Conservation (phyloP, 352 stramenopile species). For the Phytophthora sansomeana region DNA sequence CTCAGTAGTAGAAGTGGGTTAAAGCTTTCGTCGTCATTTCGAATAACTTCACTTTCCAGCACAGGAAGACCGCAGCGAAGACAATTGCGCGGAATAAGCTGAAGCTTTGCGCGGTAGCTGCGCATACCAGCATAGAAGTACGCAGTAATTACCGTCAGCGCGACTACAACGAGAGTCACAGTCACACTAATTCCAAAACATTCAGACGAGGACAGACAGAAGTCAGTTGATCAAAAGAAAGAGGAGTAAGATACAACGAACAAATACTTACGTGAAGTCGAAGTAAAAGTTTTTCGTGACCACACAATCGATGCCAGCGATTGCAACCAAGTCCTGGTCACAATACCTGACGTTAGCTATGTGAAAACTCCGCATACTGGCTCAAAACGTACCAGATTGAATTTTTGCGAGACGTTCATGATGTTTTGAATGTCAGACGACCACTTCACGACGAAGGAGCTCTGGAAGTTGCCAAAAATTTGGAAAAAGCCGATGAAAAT, state of each 20-base stretch:
- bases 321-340: conserved; percentile 69
- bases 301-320: conserved; percentile 78
- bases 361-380: not conserved
- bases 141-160: conserved; percentile 55
- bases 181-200: conserved; percentile 46
- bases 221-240: not conserved
- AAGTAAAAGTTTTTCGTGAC: conserved; percentile 83
- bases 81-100: conserved; percentile 79
- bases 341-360: conserved; percentile 4
- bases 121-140: conserved; percentile 76
- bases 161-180: conserved; percentile 55
- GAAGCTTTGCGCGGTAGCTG: conserved; percentile 67
- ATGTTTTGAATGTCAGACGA: conserved; percentile 58
- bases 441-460: conserved; percentile 76
- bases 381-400: conserved; percentile 62
- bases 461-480: conserved; percentile 83
- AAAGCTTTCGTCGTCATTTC: conserved; percentile 64
- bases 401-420: conserved; percentile 74
- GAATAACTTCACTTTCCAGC: conserved; percentile 55
- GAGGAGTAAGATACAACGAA: not conserved
- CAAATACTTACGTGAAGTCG: conserved; percentile 67
- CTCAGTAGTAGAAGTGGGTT: conserved; percentile 54
- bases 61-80: conserved; percentile 69
- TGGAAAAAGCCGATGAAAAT: conserved; percentile 87
- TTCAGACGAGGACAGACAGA: not conserved